A percentile compares a stretch with the other conserved stretches of the same genome.
Conservation (phyloP, 495 filamentous ascomycete species). For the Jackrogersella minutella region DNA sequence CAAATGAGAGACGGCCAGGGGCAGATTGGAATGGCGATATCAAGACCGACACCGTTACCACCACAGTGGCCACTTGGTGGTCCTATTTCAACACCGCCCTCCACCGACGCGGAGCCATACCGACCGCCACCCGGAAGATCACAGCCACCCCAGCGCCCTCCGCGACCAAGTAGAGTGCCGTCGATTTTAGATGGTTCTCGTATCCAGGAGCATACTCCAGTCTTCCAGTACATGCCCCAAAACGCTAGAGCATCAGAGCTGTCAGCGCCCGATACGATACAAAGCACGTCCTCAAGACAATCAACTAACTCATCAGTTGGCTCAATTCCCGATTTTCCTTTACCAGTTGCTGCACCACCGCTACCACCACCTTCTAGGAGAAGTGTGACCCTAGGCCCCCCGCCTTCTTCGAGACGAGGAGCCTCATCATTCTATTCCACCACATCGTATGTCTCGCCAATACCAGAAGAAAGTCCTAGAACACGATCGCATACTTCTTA, state of each 20-base stretch:
- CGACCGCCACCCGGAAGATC: constrained; percentile 60
- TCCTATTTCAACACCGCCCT: constrained; percentile 51
- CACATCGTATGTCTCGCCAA: constrained; percentile 83
- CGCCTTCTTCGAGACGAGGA: constrained; percentile 73
- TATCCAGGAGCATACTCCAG: constrained; percentile 58
- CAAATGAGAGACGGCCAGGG: constrained; percentile 54
- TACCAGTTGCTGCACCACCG: constrained; percentile 52
- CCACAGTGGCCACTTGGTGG: constrained; percentile 64
- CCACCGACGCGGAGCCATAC: constrained; percentile 51
- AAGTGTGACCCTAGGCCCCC: constrained; percentile 67
- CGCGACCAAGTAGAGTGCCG: constrained; percentile 67
- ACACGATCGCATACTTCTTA: constrained; percentile 72
- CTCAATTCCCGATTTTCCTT: constrained; percentile 68
- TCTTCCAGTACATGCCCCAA: constrained; percentile 61
- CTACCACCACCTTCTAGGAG: constrained; percentile 54
- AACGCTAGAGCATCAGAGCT: constrained; percentile 40
- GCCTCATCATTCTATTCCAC: constrained; percentile 77
- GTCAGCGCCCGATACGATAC: constrained; percentile 51
- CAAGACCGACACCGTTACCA: constrained; percentile 56
- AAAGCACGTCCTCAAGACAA: constrained; percentile 54
- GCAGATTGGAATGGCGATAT: constrained; percentile 59
- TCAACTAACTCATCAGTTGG: constrained; percentile 65
- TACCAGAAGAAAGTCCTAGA: constrained; percentile 79
- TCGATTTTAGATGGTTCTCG: constrained; percentile 60
- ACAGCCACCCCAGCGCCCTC: constrained; percentile 72